These are phyloP conservation scores for Talaromyces sp. DNA, from an alignment of 2,329 filamentous ascomycete species.

Conservation along the genomic window DNA sequence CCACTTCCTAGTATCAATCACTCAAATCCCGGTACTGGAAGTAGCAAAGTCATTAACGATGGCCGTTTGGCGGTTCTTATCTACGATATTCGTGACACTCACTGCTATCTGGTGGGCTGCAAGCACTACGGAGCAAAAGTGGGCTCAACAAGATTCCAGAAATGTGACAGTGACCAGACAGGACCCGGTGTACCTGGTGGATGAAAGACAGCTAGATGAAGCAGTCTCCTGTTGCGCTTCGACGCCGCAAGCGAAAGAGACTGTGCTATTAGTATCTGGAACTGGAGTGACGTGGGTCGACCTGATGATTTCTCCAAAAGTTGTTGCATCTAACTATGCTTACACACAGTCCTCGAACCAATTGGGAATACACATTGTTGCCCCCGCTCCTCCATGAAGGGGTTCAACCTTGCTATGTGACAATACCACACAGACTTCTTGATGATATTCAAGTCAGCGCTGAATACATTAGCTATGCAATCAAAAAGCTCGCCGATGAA, in stretches of 20 bases:
- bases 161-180: not conserved
- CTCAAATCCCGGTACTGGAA: too few relatives aligned
- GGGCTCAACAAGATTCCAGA: not conserved
- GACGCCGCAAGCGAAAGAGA: not conserved
- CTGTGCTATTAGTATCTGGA: not conserved
- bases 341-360: not conserved
- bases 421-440: not conserved
- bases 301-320: not conserved
- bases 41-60: not conserved
- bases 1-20: too few relatives aligned
- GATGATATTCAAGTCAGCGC: not conserved
- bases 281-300: slow-evolving; percentile 4
- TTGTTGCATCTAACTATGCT: not conserved
- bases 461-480: slow-evolving; percentile 8
- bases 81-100: not conserved
- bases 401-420: not conserved
- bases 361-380: slow-evolving; percentile 7
- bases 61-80: not conserved
- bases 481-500: slow-evolving; percentile 2
- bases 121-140: not conserved
- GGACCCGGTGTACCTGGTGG: not conserved
- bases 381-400: not conserved
- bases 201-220: not conserved
- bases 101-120: not conserved
- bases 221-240: not conserved